Evolutionary conservation across 306 rosid genomes (phyloP).

Genomic region (Cucurbita argyrosperma): DNA sequence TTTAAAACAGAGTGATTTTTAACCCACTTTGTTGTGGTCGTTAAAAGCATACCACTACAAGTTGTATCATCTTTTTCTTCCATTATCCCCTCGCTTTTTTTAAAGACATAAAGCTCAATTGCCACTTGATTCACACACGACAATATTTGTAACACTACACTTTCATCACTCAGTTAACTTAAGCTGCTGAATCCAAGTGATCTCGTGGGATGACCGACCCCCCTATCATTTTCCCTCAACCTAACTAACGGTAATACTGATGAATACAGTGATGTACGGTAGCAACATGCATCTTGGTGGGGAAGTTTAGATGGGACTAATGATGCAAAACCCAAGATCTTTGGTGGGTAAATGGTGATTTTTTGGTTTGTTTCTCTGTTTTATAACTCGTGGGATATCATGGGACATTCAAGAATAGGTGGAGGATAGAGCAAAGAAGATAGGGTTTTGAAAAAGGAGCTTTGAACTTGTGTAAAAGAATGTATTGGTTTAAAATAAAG

Average conservation of each 20-base stretch:
- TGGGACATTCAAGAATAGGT: not conserved
- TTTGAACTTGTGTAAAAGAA: conserved; percentile 29
- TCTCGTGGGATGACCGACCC: no score
- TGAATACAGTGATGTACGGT: not conserved
- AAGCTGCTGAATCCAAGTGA: no score
- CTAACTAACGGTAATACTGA: no score
- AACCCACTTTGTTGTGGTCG: not conserved
- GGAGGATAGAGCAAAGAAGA: not conserved
- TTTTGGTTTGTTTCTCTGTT: not conserved
- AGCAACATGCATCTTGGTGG: not conserved
- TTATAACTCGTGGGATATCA: not conserved
- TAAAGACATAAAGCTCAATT: not conserved
- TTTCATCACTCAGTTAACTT: not conserved
- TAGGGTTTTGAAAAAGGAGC: conserved; percentile 15
- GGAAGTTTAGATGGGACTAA: not conserved
- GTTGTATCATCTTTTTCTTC: not conserved
- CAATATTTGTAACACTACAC: not conserved
- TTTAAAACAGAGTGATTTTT: not conserved
- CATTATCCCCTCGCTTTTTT: not conserved
- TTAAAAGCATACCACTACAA: not conserved
- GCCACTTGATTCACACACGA: not conserved
- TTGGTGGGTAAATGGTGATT: not conserved
- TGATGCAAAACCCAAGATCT: not conserved
- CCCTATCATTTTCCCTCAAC: no score
- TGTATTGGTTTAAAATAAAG: conserved; percentile 6